phyloP scores from a whole-genome alignment of 1,139 yeast species.

The Suhomyces ambrosiae region DNA sequence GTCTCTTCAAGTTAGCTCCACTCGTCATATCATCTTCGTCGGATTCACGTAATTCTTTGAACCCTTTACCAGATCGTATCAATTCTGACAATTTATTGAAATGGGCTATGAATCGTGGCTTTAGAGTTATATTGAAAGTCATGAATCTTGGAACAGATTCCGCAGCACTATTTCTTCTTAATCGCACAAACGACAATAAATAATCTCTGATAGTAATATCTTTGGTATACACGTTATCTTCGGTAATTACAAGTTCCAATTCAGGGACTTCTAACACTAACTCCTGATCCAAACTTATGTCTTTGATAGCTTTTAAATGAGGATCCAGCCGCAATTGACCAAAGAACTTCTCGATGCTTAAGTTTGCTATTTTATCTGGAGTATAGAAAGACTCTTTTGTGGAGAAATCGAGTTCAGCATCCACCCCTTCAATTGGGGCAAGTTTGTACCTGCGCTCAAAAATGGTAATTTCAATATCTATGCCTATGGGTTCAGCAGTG shows the following conservation, averaged over 20 bases:
- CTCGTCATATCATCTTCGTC: neutral
- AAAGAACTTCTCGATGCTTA: constrained; percentile 31
- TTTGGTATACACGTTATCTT: constrained; percentile 41
- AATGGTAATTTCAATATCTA: constrained; percentile 9
- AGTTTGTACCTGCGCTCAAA: constrained; percentile 30
- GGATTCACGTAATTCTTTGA: constrained; percentile 15
- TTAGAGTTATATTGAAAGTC: constrained; percentile 29
- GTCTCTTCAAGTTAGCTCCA: constrained; percentile 2
- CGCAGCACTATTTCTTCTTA: constrained; percentile 25
- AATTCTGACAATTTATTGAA: constrained; percentile 30
- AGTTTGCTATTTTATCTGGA: constrained; percentile 18
- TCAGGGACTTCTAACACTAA: constrained; percentile 36
- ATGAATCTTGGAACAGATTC: constrained; percentile 23
- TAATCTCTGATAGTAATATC: constrained; percentile 38
- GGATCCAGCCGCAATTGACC: constrained; percentile 29
- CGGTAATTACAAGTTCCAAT: constrained; percentile 36
- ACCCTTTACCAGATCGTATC: constrained; percentile 27
- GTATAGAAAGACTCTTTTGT: constrained; percentile 30
- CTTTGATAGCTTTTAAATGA: constrained; percentile 28
- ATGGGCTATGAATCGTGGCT: constrained; percentile 36
- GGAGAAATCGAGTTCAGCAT: constrained; percentile 15
- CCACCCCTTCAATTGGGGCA: constrained; percentile 22
- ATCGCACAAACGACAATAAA: constrained; percentile 29
- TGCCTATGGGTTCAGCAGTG: neutral
- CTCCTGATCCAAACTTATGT: constrained; percentile 33